These are phyloP conservation scores for Fusarium paranaense DNA, from an alignment of 2,329 filamentous ascomycete genomes.

Conservation along the genomic window DNA sequence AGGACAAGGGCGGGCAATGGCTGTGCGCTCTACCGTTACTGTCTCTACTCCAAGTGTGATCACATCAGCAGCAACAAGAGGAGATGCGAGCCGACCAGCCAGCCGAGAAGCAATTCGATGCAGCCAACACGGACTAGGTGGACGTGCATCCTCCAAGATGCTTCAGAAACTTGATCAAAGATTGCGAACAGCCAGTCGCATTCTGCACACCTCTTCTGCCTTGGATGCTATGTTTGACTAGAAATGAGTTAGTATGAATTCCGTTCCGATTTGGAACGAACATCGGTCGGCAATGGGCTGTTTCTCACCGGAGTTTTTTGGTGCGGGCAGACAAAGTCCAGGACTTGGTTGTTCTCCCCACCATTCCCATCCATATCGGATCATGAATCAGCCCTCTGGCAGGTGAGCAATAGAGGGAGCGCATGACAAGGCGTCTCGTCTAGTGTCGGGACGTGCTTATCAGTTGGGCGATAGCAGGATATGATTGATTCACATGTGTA, in stretches of 20 bases:
- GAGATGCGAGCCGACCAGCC: slow-evolving; percentile 26
- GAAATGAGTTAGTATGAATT: neutral
- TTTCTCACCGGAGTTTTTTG: slow-evolving; percentile 16
- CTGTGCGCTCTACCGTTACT: neutral
- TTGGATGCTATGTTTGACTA: neutral
- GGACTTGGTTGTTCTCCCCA: slow-evolving; percentile 23
- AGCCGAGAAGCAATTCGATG: slow-evolving; percentile 16
- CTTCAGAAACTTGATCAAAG: slow-evolving; percentile 5
- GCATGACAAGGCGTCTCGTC: slow-evolving; percentile 30
- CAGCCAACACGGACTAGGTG: slow-evolving; percentile 13
- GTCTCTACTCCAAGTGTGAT: slow-evolving; percentile 17
- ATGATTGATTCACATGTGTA: slow-evolving; percentile 20
- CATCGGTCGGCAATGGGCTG: slow-evolving; percentile 6
- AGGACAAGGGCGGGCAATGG: neutral
- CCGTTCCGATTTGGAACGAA: slow-evolving; percentile 12
- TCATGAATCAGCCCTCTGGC: slow-evolving; percentile 27
- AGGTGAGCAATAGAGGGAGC: slow-evolving; percentile 35
- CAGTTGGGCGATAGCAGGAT: slow-evolving; percentile 11
- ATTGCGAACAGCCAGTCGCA: neutral
- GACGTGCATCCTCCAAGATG: slow-evolving; percentile 3
- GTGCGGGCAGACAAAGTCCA: slow-evolving; percentile 4
- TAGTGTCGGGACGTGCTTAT: slow-evolving; percentile 17
- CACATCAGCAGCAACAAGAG: slow-evolving; percentile 35
- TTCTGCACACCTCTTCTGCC: neutral
- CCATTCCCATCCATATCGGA: slow-evolving; percentile 26